A percentile compares a stretch with the other conserved stretches of the same genome.
Evolutionary conservation across 768 basidiomycete genomes (phyloP).

Genomic region (Trametes meyenii): DNA sequence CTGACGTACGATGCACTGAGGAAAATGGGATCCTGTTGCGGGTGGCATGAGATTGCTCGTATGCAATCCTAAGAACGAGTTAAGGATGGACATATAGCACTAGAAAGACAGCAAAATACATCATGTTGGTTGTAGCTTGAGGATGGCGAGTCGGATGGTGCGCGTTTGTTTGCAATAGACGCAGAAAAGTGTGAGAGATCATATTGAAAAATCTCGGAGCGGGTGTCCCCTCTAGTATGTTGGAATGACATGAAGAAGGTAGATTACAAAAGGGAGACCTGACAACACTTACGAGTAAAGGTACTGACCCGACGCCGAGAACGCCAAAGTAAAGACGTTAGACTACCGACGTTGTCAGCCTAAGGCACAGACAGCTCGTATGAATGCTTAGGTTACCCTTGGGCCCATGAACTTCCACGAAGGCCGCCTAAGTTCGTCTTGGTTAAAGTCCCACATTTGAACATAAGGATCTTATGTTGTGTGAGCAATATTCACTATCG

Average conservation of each 20-base stretch:
- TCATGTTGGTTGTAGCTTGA: slow-evolving; percentile 25
- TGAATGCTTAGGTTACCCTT: slow-evolving; percentile 23
- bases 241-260: background rate
- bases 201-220: slow-evolving; percentile 27
- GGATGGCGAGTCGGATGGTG: background rate
- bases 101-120: slow-evolving; percentile 19
- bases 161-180: background rate
- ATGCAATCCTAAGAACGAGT: slow-evolving; percentile 55
- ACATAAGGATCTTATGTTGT: slow-evolving; percentile 33
- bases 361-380: no score
- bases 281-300: slow-evolving; percentile 60
- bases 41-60: slow-evolving; percentile 65
- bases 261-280: background rate
- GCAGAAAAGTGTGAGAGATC: slow-evolving; percentile 25
- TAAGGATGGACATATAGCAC: background rate
- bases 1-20: slow-evolving; percentile 71
- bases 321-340: slow-evolving; percentile 71
- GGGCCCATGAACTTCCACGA: slow-evolving; percentile 34
- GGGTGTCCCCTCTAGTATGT: slow-evolving; percentile 30
- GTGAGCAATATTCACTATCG: background rate
- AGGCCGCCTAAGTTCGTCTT: slow-evolving; percentile 32
- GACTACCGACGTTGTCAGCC: slow-evolving; percentile 41
- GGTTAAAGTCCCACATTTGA: slow-evolving; percentile 41
- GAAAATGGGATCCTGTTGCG: slow-evolving; percentile 67
- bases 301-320: slow-evolving; percentile 67